Evolutionary conservation across 2,329 filamentous ascomycete genomes (phyloP), one percentile per base, ranked within the genome.

Genomic region (Fusarium guadeloupense): DNA sequence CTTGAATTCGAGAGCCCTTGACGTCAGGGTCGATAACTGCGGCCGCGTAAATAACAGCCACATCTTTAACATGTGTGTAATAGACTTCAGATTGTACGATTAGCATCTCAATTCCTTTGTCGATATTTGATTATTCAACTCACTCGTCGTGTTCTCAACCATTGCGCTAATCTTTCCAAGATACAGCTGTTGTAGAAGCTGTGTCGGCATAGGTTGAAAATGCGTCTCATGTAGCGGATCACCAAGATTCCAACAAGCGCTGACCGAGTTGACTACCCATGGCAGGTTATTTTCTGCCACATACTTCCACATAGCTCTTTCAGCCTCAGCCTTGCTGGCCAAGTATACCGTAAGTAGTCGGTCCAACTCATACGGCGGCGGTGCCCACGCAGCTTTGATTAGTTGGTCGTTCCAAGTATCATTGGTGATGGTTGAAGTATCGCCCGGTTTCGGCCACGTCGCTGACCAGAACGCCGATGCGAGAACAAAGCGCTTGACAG

Each of bases 261-360:
- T 59, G 6, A 68, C 62, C 1, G 49, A 25, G 28, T 68, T 68
- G 12, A 68, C 41, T n/a, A 46, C 60, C 62, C 62, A 68, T 0
- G 62, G 17, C 2, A 62, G 10, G 0, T 60, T 59, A 21, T 68
- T 43, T 1, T 68, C 66, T 4, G 43, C 25, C 1, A 33, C 60
- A 12, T 59, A 68, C 9, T 67, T 67, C 66, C 62, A 68, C 4
- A 68, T 38, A 1, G 66, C 66, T 19, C 60, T 67, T n/a, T 68
- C 66, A 0, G 59, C 48, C 3, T 68, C 66, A 0, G 49, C 38
- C 13, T 65, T 67, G 1, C 49, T 34, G 5, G 43, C 62, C 3
- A 59, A 31, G 9, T 62, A 62, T 0, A 62, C 51, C 0, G 51
- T 19, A 2, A 68, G 39, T 3, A 54, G 41, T 0, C 65, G 51